Base-by-base conservation (phyloP, 305 asterid genomes). In the Solanum hybrid region DNA sequence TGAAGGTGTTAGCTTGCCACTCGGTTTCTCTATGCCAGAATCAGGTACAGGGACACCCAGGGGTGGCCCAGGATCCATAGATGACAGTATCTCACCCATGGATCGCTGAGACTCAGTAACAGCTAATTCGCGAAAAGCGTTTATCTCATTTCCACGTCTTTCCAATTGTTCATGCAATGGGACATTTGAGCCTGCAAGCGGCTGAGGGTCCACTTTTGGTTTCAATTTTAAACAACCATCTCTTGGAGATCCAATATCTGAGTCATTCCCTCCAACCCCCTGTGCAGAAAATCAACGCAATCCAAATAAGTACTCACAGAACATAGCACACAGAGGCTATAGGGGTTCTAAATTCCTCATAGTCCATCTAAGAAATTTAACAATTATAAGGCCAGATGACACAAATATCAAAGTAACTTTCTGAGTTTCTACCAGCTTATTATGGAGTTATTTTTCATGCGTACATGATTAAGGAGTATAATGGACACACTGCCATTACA, bases 31-130 rank as follows among this genome's bases (percentile, higher is more conserved):
- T 56, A 91, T 89, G 86, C 90, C 88, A 73, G 92, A 78, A 92
- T 96, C 98, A 66, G 93, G 91, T 79, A 92, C 97, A 90, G 95
- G 93, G 81, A 86, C 89, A 79, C 98, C 93, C 87, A 91, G 98
- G 85, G 92, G 94, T 66, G 92, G 93, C 90, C 93, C 98, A 86
- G 93, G 97, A 92, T 96, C 98, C 94, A 95, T 92, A 89, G 97
- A 94, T 86, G 95, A 95, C 91, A 96, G 90, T 88, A 96, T 94
- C 87, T 93, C 97, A 89, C 99, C 99, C 93, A 94, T 91, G 37
- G 99, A 96, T 81, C 94, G 92, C 87, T 95, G 99, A 27, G 98
- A 93, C 89, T 94, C 99, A 73, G 91, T 90, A 88, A 93, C 94
- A 86, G 90, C 93, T 89, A 92, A 84, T 75, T 93, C 95, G 42